Evolutionary conservation across 306 rosid genomes (phyloP), one percentile per base, ranked within the genome.

Genomic region (Mimosa pudica): DNA sequence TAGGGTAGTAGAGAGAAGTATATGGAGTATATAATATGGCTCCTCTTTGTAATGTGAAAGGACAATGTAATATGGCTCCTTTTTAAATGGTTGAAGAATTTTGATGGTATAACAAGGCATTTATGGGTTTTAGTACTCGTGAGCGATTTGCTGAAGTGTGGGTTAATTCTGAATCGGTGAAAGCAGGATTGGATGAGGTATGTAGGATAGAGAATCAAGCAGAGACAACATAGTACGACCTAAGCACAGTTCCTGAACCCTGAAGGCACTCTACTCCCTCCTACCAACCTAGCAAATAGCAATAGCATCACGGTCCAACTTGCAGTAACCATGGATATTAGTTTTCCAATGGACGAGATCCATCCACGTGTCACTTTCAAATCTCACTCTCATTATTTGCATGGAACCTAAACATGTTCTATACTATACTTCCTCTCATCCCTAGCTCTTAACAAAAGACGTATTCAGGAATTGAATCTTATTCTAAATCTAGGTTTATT

Each of bases 101-200:
- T 60, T 24, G 65, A 10, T 24, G 65, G 65, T 55, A 14, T 60
- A 4, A 61, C 17, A 11, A 30, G 41, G 41, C 67, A 10, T 61
- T 61, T 61, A 61, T 61, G 66, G 66, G 66, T 14, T 61, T 24
- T 10, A 30, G 67, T 30, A 62, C n/a, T 62, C 4, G 68, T 62
- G 2, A 61, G 67, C 0, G 67, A 61, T 61, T 61, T 32, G 67
- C 41, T 61, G 41, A 30, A 62, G 68, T 32, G 42, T 32, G 68
- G 68, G 68, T 30, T 61, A 41, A 62, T 62, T 62, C 42, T 32
- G n/a, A 30, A 11, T 30, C 17, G 8, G 8, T 10, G 17, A 62
- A 32, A 17, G 4, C 6, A 32, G 68, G 67, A 30, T 61, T 61
- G 32, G 17, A 30, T 30, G 67, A 61, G 61, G 3, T 55, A 55